These are phyloP conservation scores for Cercospora canescens DNA, from an alignment of 2,329 filamentous ascomycete genomes.

Conservation along the genomic window DNA sequence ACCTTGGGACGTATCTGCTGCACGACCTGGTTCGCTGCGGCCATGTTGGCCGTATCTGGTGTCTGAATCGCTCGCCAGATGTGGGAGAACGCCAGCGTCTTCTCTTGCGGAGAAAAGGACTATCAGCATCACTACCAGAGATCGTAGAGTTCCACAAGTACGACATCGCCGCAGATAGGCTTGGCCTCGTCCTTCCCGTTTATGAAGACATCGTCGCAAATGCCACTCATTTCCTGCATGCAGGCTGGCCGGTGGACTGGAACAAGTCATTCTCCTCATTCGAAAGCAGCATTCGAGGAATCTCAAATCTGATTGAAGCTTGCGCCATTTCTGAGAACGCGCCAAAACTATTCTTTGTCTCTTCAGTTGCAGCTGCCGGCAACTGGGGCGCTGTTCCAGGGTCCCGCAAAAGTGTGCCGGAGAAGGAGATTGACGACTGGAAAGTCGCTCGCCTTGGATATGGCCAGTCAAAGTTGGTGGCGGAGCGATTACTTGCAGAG, in stretches of 20 bases:
- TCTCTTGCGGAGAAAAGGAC: constrained; percentile 14
- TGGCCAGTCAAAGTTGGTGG: constrained; percentile 36
- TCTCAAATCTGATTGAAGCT: constrained; percentile 23
- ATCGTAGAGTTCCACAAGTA: constrained; percentile 24
- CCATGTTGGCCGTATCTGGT: constrained; percentile 21
- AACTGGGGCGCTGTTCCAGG: constrained; percentile 15
- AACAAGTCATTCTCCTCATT: constrained; percentile 31
- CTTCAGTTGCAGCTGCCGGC: constrained; percentile 32
- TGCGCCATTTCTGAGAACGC: background rate
- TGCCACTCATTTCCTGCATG: constrained; percentile 32
- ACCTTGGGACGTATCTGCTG: constrained; percentile 36
- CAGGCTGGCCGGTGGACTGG: constrained; percentile 37
- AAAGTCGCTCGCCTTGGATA: constrained; percentile 33
- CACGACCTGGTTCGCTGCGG: background rate
- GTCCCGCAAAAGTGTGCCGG: constrained; percentile 26
- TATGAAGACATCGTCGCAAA: constrained; percentile 19
- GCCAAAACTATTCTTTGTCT: constrained; percentile 34
- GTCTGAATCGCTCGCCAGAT: constrained; percentile 25
- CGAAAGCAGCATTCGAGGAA: constrained; percentile 25
- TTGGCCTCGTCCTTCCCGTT: constrained; percentile 19
- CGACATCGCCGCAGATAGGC: constrained; percentile 7
- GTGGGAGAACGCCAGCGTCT: constrained; percentile 6
- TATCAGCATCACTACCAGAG: constrained; percentile 16
- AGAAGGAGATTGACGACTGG: constrained; percentile 28
- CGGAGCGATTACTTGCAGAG: constrained; percentile 29